Conservation (phyloP, 371 early-diverging fungal species). For the Mucor indicus region DNA sequence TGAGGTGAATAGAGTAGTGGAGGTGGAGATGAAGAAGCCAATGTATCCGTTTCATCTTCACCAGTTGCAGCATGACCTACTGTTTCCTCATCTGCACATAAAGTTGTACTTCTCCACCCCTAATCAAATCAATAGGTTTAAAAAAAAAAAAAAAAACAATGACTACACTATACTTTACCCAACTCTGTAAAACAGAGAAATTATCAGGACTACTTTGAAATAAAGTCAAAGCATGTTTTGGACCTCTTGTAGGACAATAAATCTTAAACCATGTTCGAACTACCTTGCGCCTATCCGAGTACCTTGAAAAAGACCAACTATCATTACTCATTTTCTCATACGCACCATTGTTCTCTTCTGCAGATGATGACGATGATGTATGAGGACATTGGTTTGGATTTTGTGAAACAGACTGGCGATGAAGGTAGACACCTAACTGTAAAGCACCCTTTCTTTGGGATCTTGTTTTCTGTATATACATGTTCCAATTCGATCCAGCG, state of each 20-base stretch:
- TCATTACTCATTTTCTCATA: not conserved
- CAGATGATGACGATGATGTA: constrained; percentile 4
- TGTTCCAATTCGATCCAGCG: constrained; percentile 60
- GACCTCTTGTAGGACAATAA: constrained; percentile 46
- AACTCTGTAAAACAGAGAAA: constrained; percentile 47
- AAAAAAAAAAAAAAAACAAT: not conserved
- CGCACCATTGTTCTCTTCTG: not conserved
- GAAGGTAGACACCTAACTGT: constrained; percentile 54
- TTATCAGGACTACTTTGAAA: constrained; percentile 60
- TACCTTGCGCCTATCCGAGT: constrained; percentile 44
- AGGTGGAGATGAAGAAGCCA: not conserved
- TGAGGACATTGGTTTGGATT: not conserved
- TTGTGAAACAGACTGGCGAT: constrained; percentile 46
- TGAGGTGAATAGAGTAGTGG: constrained; percentile 7
- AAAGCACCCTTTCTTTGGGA: constrained; percentile 36
- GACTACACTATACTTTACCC: constrained; percentile 39
- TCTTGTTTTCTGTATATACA: constrained; percentile 53
- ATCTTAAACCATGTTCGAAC: constrained; percentile 60
- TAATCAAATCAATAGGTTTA: constrained; percentile 7
- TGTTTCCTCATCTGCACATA: constrained; percentile 44
- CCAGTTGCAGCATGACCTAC: not conserved
- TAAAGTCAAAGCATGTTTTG: constrained; percentile 49
- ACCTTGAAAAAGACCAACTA: constrained; percentile 34
- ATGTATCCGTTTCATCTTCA: not conserved
- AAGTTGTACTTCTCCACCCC: constrained; percentile 57